Base-by-base conservation (phyloP, 2,329 filamentous ascomycete species). In the Trichoderma hamatum region DNA sequence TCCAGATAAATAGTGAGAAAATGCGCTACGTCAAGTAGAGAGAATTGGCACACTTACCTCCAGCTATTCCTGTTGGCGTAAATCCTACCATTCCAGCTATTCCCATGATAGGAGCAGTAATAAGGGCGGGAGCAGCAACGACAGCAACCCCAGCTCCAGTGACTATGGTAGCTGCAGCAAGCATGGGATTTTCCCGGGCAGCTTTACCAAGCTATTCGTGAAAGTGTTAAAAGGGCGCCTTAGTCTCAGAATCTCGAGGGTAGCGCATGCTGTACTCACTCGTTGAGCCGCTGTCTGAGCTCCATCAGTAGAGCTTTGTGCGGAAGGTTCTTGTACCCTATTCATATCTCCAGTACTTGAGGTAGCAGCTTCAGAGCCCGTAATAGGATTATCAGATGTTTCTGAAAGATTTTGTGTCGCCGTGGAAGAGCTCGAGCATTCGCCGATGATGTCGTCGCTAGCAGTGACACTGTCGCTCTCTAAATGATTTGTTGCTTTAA, bases 31-130 rank as follows among this genome's bases (percentile, higher is more conserved):
- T 2, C n/a, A 11, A 6, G n/a, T 49, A 5, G 24, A 3, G 30
- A 2, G 43, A 5, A 26, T 43, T n/a, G 16, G 7, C 9, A 13
- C 30, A 16, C 70, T 28, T n/a, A 74, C 74, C 70, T 61, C 60
- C 69, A 10, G 68, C 68, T 36, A 75, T 54, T 10, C 74, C 73
- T 7, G 67, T 70, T 1, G 72, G 59, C 0, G 70, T 69, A 39
- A 76, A 76, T 0, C 74, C 75, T 9, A 32, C 69, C 0, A 72
- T 68, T 0, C 74, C 74, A 14, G 46, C 69, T 1, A 73, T 58
- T 24, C 59, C 70, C 16, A 75, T 24, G 26, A 32, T 64, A 3
- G 75, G 75, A 0, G 69, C 69, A 1, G 56, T 70, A 6, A 72
- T 10, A n/a, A 71, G 26, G 1, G 66, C n/a, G 3, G 68, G 54